Base-by-base conservation (phyloP, 345 rosid genomes). In the Euphorbia pulcherrima region DNA sequence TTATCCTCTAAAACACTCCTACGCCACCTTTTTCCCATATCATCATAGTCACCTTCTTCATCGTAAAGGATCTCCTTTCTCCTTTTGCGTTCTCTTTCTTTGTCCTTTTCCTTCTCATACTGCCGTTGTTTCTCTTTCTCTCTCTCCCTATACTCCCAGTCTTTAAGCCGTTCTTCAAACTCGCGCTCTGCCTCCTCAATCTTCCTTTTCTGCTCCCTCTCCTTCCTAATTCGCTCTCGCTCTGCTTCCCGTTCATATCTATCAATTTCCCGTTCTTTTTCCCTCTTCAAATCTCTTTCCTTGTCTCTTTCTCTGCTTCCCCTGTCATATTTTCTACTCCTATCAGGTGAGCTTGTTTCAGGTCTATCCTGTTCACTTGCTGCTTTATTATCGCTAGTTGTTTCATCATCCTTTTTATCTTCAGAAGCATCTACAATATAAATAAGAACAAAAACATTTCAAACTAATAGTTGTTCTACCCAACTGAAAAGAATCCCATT, bases 141-240 rank as follows among this genome's bases (percentile, higher is more conserved):
- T 74, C 92, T 90, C 70, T 92, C 99, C 70, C 96, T 86, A 61
- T 87, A 87, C 74, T 91, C 99, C 99, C 96, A 94, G 54, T 89
- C 97, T 84, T 87, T 90, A 61, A 94, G 91, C 54, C 89, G 87
- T 72, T 83, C 74, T 76, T 88, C 97, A 82, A 83, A 94, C 62
- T 84, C 97, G 20, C 97, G 92, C 75, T 94, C 97, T 17, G 90
- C 96, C 52, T 89, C 99, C 80, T 88, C 97, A 64, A 86, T 70
- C 83, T 87, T 91, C 82, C 97, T 87, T 75, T 87, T 88, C 74
- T 81, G 93, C 79, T 94, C 99, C 79, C 97, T 89, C 83, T 89
- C 99, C 77, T 89, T 89, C 80, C 97, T 83, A 47, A 80, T 62
- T 33, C 92, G 78, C 78, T 92, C 99, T 68, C 96, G 80, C 69